Evolutionary conservation across 2,329 filamentous ascomycete species (phyloP).

Genomic region (Colletotrichum neosansevieriae): DNA sequence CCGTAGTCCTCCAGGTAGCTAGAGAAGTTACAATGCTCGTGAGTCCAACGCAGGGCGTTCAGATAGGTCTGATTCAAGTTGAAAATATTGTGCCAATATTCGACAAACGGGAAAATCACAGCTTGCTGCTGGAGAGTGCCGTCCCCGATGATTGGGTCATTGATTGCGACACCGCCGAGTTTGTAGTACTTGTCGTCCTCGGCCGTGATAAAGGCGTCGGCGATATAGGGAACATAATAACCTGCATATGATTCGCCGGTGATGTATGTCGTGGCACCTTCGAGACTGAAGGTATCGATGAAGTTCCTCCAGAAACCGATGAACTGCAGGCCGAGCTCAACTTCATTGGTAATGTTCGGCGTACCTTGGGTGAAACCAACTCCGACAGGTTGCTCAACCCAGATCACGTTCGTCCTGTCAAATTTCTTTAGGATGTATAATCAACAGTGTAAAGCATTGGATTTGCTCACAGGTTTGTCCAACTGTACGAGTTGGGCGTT

Average conservation of each 20-base stretch:
- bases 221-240: slow-evolving; percentile 77
- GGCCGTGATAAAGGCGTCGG: slow-evolving; percentile 77
- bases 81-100: slow-evolving; percentile 71
- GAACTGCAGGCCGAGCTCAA: slow-evolving; percentile 78
- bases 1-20: slow-evolving; percentile 71
- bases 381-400: slow-evolving; percentile 76
- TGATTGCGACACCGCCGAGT: slow-evolving; percentile 76
- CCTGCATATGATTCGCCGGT: slow-evolving; percentile 79
- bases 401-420: slow-evolving; percentile 75
- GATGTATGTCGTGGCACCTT: slow-evolving; percentile 79
- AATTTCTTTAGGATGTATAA: rapidly evolving
- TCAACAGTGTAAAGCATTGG: rapidly evolving
- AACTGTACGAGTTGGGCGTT: slow-evolving; percentile 75
- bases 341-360: slow-evolving; percentile 73
- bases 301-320: slow-evolving; percentile 87
- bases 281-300: slow-evolving; percentile 74
- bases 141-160: slow-evolving; percentile 76
- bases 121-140: slow-evolving; percentile 58
- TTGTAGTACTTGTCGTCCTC: slow-evolving; percentile 76
- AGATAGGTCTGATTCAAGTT: slow-evolving; percentile 72
- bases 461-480: slow-evolving; percentile 68
- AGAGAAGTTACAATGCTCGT: slow-evolving; percentile 72
- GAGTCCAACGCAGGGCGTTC: slow-evolving; percentile 62
- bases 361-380: slow-evolving; percentile 78
- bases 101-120: slow-evolving; percentile 68